Evolutionary conservation across 2,329 filamentous ascomycete genomes (phyloP), one percentile per base, ranked within the genome.

Genomic region (Aschersonia sp.): DNA sequence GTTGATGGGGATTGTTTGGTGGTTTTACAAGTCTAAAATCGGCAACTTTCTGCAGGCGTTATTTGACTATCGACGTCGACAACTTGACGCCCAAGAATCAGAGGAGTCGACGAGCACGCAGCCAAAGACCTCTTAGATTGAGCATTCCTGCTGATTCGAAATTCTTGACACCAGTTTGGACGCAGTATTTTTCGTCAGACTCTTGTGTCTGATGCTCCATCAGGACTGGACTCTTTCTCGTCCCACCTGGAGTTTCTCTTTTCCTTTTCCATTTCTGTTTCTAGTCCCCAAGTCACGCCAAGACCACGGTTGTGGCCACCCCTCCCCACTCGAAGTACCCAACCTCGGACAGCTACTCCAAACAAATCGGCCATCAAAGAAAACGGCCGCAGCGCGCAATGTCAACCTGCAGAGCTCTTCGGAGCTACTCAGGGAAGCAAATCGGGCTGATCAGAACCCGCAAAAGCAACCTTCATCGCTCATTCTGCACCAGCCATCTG

Each of bases 401-500:
- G 62, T 57, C 53, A 45, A 56, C 59, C 5, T 56, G 58, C 48
- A 55, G 58, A 54, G 55, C 59, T 51, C 51, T 65, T 40, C 53
- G 59, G 51, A 53, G 54, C 52, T 56, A 61, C 46, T 51, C 54
- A 20, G 51, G 58, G 35, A 53, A 56, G 45, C 51, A 58, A 10
- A 31, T 58, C 6, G 54, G 54, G 9, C 45, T 50, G 32, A 53
- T 54, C 7, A 50, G 44, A 42, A 50, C 45, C 12, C 51, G 51
- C 41, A 32, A 47, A 38, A 49, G 50, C n/a, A 45, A 50, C 31
- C 48, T 50, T 41, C 38, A 45, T 6, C 62, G 61, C 9, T 47
- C 58, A 30, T 61, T 65, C 48, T 60, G 51, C 51, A 58, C 56
- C 43, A 57, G 56, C 51, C 55, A 56, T 46, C 43, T 51, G 45